Evolutionary conservation across 2,329 filamentous ascomycete genomes (phyloP).

Genomic region (Aspergillus thermomutatus): DNA sequence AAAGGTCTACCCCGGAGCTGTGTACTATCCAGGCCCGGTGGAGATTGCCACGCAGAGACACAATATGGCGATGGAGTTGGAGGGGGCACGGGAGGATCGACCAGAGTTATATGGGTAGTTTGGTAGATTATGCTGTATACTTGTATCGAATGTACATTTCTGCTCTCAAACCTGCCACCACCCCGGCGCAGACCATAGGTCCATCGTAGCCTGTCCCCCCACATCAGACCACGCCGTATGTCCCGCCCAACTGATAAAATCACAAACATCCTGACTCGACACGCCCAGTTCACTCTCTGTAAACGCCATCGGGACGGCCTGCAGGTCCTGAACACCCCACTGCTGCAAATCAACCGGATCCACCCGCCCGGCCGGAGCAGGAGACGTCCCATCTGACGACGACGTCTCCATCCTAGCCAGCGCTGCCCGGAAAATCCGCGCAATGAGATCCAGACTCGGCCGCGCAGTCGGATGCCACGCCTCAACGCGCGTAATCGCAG

Average conservation of each 20-base stretch:
- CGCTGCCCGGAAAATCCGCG: background rate
- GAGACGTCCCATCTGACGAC: background rate
- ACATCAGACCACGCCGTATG: background rate
- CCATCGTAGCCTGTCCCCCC: background rate
- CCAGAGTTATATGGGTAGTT: background rate
- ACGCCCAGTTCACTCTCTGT: background rate
- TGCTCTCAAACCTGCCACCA: background rate
- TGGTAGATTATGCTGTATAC: background rate
- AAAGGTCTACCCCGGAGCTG: background rate
- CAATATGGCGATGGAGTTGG: conserved; percentile 1
- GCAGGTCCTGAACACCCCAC: background rate
- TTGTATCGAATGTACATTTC: background rate
- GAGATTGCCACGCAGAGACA: conserved; percentile 1
- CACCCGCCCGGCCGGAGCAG: background rate
- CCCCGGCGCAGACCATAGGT: background rate
- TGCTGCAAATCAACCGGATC: background rate
- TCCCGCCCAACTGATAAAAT: background rate
- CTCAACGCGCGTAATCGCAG: background rate
- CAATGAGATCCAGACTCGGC: background rate
- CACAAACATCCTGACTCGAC: background rate
- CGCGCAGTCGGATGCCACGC: background rate
- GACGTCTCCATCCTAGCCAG: background rate
- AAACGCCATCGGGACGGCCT: background rate
- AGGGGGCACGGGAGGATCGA: background rate
- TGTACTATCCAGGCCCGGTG: background rate